phyloP scores from a whole-genome alignment of 306 rosid genomes.

The Oemleria cerasiformis region DNA sequence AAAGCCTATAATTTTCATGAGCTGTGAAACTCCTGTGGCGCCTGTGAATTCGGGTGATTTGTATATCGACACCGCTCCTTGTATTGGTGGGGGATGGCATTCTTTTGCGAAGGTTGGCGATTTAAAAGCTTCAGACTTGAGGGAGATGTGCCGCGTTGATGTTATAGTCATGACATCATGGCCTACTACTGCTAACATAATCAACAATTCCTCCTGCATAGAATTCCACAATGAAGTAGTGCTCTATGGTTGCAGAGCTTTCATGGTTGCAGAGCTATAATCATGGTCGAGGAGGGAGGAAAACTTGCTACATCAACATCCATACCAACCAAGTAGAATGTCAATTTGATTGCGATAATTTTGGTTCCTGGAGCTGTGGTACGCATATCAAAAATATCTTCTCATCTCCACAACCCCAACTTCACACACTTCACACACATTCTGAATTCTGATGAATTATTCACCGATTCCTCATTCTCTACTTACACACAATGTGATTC shows the following conservation, averaged over 20 bases:
- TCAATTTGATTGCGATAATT: too few relatives aligned
- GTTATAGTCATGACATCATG: background rate
- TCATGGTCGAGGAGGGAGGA: fast-evolving
- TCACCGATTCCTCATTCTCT: too few relatives aligned
- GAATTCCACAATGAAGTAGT: slow-evolving; percentile 21
- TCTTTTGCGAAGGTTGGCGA: background rate
- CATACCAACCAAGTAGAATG: background rate
- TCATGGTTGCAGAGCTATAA: background rate
- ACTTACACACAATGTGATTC: too few relatives aligned
- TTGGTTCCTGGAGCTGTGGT: too few relatives aligned
- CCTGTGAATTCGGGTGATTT: background rate
- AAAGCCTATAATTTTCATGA: background rate
- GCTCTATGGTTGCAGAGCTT: slow-evolving; percentile 21
- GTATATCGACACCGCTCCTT: background rate
- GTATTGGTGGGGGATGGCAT: background rate
- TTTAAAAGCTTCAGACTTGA: background rate
- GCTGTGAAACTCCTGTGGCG: slow-evolving; percentile 1
- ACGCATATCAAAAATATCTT: too few relatives aligned
- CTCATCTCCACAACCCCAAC: too few relatives aligned
- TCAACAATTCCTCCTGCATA: background rate
- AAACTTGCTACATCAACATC: background rate
- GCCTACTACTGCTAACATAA: background rate
- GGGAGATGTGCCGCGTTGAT: background rate
- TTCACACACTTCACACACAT: too few relatives aligned
- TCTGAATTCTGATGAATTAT: too few relatives aligned